Base-by-base conservation (phyloP, 352 stramenopile species). In the Phytopythium litorale region DNA sequence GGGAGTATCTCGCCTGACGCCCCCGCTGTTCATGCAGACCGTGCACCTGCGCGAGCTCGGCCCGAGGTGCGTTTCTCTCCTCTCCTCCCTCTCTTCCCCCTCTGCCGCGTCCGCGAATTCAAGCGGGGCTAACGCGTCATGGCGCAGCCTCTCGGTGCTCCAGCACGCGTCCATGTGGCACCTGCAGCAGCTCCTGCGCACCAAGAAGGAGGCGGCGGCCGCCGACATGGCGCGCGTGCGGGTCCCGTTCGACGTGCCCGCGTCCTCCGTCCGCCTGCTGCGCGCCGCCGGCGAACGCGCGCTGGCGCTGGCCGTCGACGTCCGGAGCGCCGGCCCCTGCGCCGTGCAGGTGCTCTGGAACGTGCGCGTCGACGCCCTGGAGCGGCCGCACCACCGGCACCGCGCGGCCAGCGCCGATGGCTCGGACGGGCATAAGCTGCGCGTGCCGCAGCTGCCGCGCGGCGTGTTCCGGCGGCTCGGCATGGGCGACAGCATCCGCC, bases 111-210 rank as follows among this genome's bases (percentile, higher is more conserved):
- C 28, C 28, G 28, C 3, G 28, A 32, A 4, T 32, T 4, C 28
- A 7, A 32, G 28, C 28, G 28, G 28, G 28, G 28, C 48, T 66
- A 55, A 63, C 21, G 45, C n/a, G 12, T 60, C 8, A 60, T 40
- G 6, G 12, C 30, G 8, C 38, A 87, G 79, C 58, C 65, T 89
- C n/a, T 60, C 53, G 8, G 70, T 87, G 52, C 69, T 89, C 32
- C 66, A 63, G n/a, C 58, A 73, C 56, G 74, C 76, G 54, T 84
- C 78, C 32, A 78, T 87, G 68, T 84, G 78, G 80, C 78, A 89
- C 58, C 76, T 89, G 28, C 72, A 87, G 57, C 80, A 89, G 55
- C 74, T 89, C 18, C 43, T 87, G 50, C 72, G 76, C 48, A 81
- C 71, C 12, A 84, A 79, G 28, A 55, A 71, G 18, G 69, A 87